A percentile compares a stretch with the other conserved stretches of the same genome.
Evolutionary conservation across 2,329 filamentous ascomycete genomes (phyloP).

Genomic region (Xylariales sp.): DNA sequence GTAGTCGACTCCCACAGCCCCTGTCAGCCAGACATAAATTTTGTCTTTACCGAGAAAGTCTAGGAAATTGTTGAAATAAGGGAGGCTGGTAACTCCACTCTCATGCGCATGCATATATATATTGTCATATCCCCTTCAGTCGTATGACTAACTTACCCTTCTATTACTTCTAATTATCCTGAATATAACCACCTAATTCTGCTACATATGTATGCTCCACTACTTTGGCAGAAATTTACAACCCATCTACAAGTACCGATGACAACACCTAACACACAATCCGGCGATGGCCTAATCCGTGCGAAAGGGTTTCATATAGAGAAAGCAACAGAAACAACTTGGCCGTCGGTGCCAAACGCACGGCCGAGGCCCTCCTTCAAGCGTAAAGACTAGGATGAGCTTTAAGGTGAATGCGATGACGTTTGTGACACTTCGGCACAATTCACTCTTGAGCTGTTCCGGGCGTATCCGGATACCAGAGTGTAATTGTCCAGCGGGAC

Average conservation of each 20-base stretch:
- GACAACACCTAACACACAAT: neutral
- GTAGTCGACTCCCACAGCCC: no score
- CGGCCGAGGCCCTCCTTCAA: conserved; percentile 10
- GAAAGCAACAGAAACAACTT: conserved; percentile 34
- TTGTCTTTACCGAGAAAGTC: no score
- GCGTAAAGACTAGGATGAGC: conserved; percentile 19
- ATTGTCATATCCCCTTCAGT: no score
- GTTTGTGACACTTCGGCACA: conserved; percentile 26
- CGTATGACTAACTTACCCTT: no score
- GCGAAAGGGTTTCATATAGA: conserved; percentile 27
- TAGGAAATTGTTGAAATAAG: no score
- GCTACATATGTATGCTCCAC: no score
- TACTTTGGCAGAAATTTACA: no score
- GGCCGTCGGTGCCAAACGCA: conserved; percentile 18
- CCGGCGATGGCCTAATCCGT: conserved; percentile 17
- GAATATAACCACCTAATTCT: no score
- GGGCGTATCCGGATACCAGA: conserved; percentile 40
- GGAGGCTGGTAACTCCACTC: no score
- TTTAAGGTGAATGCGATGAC: conserved; percentile 32
- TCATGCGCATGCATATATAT: no score
- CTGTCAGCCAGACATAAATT: no score
- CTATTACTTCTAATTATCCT: no score
- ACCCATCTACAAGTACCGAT: neutral
- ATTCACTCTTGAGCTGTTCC: conserved; percentile 29
- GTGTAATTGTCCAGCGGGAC: conserved; percentile 42